Percentiles rank a stretch among this genome's conserved stretches.
These are phyloP conservation scores for Dictyostelium capitatum DNA, from an alignment of 78 protist species.

Conservation along the genomic window DNA sequence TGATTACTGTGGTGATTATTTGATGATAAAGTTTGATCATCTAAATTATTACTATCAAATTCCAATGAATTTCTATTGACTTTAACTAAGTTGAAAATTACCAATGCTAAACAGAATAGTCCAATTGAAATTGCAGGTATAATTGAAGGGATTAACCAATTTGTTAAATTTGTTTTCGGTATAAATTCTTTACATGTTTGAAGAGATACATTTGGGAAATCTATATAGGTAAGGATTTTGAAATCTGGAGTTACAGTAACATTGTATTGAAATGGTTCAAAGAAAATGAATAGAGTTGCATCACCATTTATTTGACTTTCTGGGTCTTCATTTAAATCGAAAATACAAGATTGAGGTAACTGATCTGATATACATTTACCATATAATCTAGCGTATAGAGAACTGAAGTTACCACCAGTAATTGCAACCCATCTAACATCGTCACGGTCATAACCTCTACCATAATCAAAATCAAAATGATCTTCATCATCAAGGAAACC, in stretches of 20 bases:
- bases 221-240: not conserved
- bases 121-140: not conserved
- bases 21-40: too few species aligned
- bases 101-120: not conserved
- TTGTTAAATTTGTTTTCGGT: not conserved
- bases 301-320: conserved; percentile 7
- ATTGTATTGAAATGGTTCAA: conserved; percentile 4
- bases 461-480: conserved; percentile 8
- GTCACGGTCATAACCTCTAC: conserved; percentile 11
- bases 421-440: conserved; percentile 35
- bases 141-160: conserved; percentile 37
- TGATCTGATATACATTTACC: conserved; percentile 32
- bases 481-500: not conserved
- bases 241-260: conserved; percentile 22
- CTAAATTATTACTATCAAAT: not conserved
- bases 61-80: conserved; percentile 21
- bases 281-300: not conserved
- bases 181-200: not conserved
- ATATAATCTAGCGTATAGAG: conserved; percentile 22
- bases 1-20: too few species aligned
- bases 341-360: conserved; percentile 9
- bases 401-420: not conserved
- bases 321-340: conserved; percentile 26
- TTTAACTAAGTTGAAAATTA: conserved; percentile 12
- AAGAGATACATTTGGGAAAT: not conserved